Base-by-base conservation (phyloP, 108 stramenopile genomes). In the Cafeteria roenbergensis region DNA sequence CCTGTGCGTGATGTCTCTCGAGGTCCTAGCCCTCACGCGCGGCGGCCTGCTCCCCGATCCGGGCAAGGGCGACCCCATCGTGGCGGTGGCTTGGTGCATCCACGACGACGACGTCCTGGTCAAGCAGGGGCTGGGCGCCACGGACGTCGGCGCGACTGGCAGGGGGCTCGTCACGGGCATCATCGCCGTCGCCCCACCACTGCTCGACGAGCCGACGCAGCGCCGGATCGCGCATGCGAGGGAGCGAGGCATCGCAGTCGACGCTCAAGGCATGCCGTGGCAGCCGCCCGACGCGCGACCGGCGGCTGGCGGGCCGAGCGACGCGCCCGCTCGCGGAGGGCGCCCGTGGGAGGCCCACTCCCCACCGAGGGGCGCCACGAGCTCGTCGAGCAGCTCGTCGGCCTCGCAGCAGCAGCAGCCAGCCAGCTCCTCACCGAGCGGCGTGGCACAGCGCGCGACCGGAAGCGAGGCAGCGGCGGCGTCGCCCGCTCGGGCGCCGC, bases 1-100 rank as follows among this genome's bases (percentile, higher is more conserved):
- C 36, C 22, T 61, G 59, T 29, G 20, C 21, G 20, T 61, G 20
- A 61, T 61, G 59, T 37, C 21, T 2, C 21, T 61, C 22, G 59
- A 61, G 59, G 37, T 61, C 22, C 2, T n/a, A 21, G 22, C 30
- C 21, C 24, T 2, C 20, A 22, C 22, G 2, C 36, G 36, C 21
- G 34, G 36, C 2, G 22, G 30, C 24, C 34, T 37, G 29, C 20
- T 12, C 24, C 59, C 59, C 30, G 37, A 61, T 27, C 59, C 59
- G 17, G n/a, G 2, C 24, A 6, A 61, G n/a, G n/a, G n/a, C n/a
- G 59, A 61, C 37, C 59, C 59, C 37, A 37, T 61, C 36, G 21
- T 37, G 37, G 59, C 24, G 2, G 3, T 61, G 8, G 12, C 32
- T 14, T 14, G 4, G 8, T 9, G 29, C 32, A 14, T 57, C 9